These are phyloP conservation scores for Cyberlindnera japonica DNA, from an alignment of 805 yeast genomes.

Conservation along the genomic window DNA sequence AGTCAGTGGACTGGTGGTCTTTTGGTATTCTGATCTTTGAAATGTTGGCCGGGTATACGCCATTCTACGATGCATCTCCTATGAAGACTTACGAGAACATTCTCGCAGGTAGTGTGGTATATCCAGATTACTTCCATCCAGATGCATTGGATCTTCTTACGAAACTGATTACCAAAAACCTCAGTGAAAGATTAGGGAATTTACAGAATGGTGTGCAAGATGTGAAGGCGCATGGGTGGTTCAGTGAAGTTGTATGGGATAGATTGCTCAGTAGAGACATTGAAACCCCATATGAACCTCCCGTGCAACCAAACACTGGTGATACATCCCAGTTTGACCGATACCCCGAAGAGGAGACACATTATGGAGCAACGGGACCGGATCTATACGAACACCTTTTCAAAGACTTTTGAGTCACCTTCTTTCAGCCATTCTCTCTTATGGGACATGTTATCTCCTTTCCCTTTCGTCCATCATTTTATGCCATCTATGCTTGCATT, in stretches of 20 bases:
- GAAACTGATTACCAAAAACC: slow-evolving; percentile 75
- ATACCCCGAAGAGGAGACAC: slow-evolving; percentile 80
- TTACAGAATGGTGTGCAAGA: slow-evolving; percentile 81
- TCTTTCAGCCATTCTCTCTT: too few species aligned
- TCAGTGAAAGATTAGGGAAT: slow-evolving; percentile 82
- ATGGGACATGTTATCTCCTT: too few species aligned
- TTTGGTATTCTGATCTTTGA: slow-evolving; percentile 88
- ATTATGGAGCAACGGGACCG: slow-evolving; percentile 73
- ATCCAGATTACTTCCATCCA: slow-evolving; percentile 71
- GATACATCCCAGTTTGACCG: slow-evolving; percentile 81
- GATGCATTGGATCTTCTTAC: slow-evolving; percentile 73
- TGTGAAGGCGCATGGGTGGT: slow-evolving; percentile 87
- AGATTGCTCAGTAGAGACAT: slow-evolving; percentile 78
- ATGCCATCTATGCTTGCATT: neutral
- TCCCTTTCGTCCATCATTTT: neutral
- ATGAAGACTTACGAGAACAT: slow-evolving; percentile 95
- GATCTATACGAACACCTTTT: slow-evolving; percentile 71
- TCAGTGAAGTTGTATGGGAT: slow-evolving; percentile 90
- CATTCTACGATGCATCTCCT: slow-evolving; percentile 88
- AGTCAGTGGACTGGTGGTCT: slow-evolving; percentile 98
- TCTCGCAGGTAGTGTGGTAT: slow-evolving; percentile 70
- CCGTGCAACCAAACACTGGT: slow-evolving; percentile 71
- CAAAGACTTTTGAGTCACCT: slow-evolving; percentile 41
- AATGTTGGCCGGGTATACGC: slow-evolving; percentile 94
- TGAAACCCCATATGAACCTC: slow-evolving; percentile 93